Percentiles rank a stretch among this genome's conserved stretches.
Conservation (phyloP, 2,329 filamentous ascomycete species). For the Colletotrichum lentis region DNA sequence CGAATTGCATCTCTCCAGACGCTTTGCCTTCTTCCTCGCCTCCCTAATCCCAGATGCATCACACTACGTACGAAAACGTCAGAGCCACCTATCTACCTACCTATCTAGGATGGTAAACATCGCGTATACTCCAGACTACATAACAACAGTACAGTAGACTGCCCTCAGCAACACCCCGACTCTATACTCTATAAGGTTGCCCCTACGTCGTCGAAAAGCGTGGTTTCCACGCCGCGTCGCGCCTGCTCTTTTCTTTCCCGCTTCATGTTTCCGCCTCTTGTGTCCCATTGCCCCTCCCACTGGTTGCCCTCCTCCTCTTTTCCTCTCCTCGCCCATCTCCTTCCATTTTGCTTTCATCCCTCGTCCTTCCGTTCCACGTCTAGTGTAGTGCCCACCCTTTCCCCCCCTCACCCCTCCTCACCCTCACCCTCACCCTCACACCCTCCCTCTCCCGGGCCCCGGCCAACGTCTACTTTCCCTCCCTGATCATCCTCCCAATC, state of each 20-base stretch:
- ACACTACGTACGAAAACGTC: too few species aligned
- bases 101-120: neutral
- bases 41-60: neutral
- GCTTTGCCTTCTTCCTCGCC: neutral
- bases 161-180: too few species aligned
- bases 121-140: too few species aligned
- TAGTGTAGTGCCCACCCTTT: neutral
- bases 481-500: conserved; percentile 22
- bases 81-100: too few species aligned
- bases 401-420: neutral
- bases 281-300: neutral
- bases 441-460: too few species aligned
- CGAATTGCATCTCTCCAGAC: neutral
- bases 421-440: too few species aligned
- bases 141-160: too few species aligned
- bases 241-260: neutral
- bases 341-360: neutral
- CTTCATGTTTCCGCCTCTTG: neutral
- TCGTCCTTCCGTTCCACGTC: neutral
- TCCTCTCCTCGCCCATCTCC: neutral
- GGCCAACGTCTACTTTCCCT: neutral
- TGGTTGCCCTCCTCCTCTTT: neutral
- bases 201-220: neutral
- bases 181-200: neutral
- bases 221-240: neutral